These are phyloP conservation scores for Apiotrichum veenhuisii DNA, from an alignment of 1,284 basidiomycete genomes.

Conservation along the genomic window DNA sequence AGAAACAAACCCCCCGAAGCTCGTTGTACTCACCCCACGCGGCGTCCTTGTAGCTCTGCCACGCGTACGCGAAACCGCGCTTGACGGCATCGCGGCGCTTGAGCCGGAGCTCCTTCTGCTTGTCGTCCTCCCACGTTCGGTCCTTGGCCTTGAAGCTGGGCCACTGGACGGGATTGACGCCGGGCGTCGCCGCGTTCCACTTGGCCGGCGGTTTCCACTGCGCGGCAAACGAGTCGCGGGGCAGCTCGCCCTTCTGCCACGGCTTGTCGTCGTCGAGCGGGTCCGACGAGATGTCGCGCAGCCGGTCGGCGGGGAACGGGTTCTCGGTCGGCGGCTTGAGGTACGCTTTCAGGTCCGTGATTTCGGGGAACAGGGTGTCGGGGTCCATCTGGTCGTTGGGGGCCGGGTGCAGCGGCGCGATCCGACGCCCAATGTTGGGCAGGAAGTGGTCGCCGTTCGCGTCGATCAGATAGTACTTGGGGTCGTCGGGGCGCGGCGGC, in stretches of 20 bases:
- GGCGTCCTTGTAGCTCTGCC: constrained; percentile 49
- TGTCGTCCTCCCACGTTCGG: constrained; percentile 26
- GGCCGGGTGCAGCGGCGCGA: constrained; percentile 37
- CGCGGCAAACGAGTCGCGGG: constrained; percentile 23
- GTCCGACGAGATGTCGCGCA: constrained; percentile 32
- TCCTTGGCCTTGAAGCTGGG: constrained; percentile 24
- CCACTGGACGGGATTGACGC: constrained; percentile 30
- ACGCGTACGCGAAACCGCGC: constrained; percentile 47
- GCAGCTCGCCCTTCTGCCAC: constrained; percentile 4
- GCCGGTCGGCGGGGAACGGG: constrained; percentile 26
- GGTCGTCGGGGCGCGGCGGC: background rate
- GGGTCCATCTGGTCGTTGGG: constrained; percentile 25
- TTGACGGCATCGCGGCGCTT: constrained; percentile 44
- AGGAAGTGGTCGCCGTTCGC: constrained; percentile 33
- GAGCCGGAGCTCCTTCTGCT: constrained; percentile 26
- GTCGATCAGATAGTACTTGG: constrained; percentile 24
- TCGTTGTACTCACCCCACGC: constrained; percentile 44
- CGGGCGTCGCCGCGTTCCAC: constrained; percentile 30
- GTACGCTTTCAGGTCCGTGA: constrained; percentile 23
- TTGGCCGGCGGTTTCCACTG: constrained; percentile 35
- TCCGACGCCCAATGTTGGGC: constrained; percentile 14
- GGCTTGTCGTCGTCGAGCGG: constrained; percentile 9
- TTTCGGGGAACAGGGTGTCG: constrained; percentile 31
- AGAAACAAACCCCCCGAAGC: too few relatives aligned
- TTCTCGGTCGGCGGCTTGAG: constrained; percentile 16